phyloP scores from a whole-genome alignment of 2,329 filamentous ascomycete genomes.

The Fusarium aywerte region DNA sequence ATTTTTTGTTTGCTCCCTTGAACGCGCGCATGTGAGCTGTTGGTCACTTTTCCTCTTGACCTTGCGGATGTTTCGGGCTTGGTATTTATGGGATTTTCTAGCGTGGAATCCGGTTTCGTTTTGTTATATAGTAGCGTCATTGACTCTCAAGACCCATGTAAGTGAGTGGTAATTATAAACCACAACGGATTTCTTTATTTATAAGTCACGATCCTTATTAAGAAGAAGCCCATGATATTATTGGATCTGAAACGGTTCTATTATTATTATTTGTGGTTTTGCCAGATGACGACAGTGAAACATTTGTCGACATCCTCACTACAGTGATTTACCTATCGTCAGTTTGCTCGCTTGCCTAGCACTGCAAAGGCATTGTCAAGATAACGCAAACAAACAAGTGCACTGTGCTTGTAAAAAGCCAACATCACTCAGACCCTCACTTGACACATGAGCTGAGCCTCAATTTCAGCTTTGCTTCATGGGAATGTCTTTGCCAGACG shows the following conservation, averaged over 20 bases:
- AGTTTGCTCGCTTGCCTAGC: background rate
- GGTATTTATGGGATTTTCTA: constrained; percentile 16
- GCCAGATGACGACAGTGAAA: background rate
- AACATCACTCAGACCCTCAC: background rate
- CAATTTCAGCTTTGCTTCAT: background rate
- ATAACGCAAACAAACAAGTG: background rate
- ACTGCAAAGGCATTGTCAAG: background rate
- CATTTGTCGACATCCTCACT: background rate
- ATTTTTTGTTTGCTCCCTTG: constrained; percentile 3
- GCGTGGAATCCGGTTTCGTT: constrained; percentile 13
- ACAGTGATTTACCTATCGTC: background rate
- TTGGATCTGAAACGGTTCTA: background rate
- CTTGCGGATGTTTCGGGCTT: constrained; percentile 12
- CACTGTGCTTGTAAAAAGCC: constrained; percentile 2
- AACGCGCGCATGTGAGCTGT: background rate
- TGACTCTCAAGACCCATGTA: constrained; percentile 8
- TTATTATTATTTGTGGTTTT: background rate
- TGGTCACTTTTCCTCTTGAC: background rate
- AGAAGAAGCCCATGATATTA: background rate
- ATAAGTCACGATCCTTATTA: background rate
- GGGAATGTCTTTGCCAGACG: background rate
- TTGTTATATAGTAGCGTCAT: constrained; percentile 26
- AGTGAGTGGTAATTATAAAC: background rate
- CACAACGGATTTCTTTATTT: background rate
- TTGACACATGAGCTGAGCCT: background rate